Evolutionary conservation across 768 basidiomycete genomes (phyloP).

Genomic region (Tylopilus plumbeoviolaceoides): DNA sequence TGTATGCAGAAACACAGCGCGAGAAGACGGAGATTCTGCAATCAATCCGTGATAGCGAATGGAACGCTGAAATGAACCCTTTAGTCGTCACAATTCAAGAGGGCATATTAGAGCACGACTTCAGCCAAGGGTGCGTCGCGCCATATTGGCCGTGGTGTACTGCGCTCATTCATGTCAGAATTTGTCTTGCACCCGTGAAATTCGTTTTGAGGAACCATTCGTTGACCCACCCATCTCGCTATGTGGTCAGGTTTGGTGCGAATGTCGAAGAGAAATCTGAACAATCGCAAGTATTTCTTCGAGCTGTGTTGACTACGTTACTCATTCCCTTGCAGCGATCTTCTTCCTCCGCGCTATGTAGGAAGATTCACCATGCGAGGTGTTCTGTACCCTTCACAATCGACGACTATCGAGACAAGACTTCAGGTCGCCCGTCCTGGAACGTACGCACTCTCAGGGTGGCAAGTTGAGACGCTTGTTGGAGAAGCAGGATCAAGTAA

Average conservation of each 20-base stretch:
- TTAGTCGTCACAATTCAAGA: slow-evolving; percentile 49
- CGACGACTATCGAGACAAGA: slow-evolving; percentile 41
- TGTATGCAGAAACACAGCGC: slow-evolving; percentile 88
- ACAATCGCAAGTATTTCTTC: slow-evolving; percentile 18
- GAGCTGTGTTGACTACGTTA: background rate
- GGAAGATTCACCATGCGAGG: slow-evolving; percentile 70
- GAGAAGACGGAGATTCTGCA: slow-evolving; percentile 65
- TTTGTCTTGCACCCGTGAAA: slow-evolving; percentile 48
- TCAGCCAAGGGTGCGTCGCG: slow-evolving; percentile 58
- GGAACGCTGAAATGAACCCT: slow-evolving; percentile 81
- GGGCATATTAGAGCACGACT: slow-evolving; percentile 56
- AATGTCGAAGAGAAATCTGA: slow-evolving; percentile 19
- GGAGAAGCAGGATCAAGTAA: slow-evolving; percentile 30
- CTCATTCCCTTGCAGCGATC: slow-evolving; percentile 31
- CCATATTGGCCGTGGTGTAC: background rate
- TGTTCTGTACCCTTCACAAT: slow-evolving; percentile 46
- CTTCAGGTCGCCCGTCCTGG: slow-evolving; percentile 65
- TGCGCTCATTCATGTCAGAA: slow-evolving; percentile 36
- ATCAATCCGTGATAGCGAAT: slow-evolving; percentile 63
- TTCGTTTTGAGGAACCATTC: slow-evolving; percentile 74
- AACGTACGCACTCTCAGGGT: slow-evolving; percentile 58
- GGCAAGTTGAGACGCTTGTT: slow-evolving; percentile 69
- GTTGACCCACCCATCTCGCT: slow-evolving; percentile 54
- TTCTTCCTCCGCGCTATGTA: slow-evolving; percentile 51
- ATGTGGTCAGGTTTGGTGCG: slow-evolving; percentile 46